Evolutionary conservation across 139 green algal species (phyloP), one percentile per base, ranked within the genome.

Genomic region (Micractinium conductrix): DNA sequence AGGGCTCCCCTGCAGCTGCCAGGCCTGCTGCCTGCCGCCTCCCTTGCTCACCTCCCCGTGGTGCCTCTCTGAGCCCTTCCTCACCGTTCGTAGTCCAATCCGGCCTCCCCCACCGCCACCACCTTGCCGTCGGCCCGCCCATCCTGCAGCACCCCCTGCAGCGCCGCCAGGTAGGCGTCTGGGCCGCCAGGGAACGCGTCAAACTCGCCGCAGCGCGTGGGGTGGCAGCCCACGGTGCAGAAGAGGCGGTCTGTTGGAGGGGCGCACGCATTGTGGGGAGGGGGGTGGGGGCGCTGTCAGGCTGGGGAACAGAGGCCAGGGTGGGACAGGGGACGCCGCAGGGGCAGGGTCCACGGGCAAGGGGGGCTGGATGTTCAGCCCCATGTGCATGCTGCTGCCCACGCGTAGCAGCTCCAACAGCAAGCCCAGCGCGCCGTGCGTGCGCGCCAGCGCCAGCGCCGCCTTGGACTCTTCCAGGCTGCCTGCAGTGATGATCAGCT

Each of bases 21-120:
- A n/a, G n/a, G n/a, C n/a, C n/a, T n/a, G n/a, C n/a, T n/a, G n/a
- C n/a, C n/a, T n/a, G n/a, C n/a, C n/a, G n/a, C n/a, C n/a, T n/a
- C n/a, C n/a, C n/a, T n/a, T n/a, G n/a, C n/a, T n/a, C n/a, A n/a
- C n/a, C n/a, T n/a, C n/a, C n/a, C n/a, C n/a, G n/a, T n/a, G n/a
- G n/a, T n/a, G n/a, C n/a, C n/a, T n/a, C n/a, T n/a, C n/a, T n/a
- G n/a, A n/a, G n/a, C n/a, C n/a, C n/a, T n/a, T n/a, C n/a, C n/a
- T 38, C 79, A 93, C 92, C 92, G 84, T 69, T 93, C 88, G 70
- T 93, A 91, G 79, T 96, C 93, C 0, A 98, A 89, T 2, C 95
- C 95, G 67, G 92, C 95, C 88, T 98, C 95, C 12, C 95, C 95
- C 5, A 98, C 84, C 12, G 95, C 95, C 48, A 97, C 94, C 35